These are phyloP conservation scores for Termitomyces bulborhizus DNA, from an alignment of 768 basidiomycete species.

Conservation along the genomic window DNA sequence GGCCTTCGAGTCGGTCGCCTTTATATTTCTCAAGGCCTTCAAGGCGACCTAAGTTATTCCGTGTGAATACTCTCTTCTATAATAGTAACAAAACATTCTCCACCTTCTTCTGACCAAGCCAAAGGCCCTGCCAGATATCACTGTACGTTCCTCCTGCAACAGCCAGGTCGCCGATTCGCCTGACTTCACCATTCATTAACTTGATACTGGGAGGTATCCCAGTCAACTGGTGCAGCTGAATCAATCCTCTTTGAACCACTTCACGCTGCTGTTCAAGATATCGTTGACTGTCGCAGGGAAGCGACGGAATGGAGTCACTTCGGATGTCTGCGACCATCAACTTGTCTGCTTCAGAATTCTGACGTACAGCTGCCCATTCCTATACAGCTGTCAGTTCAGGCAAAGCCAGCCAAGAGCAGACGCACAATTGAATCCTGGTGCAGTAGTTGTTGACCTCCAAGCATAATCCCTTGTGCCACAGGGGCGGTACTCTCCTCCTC, in stretches of 20 bases:
- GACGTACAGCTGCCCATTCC: constrained; percentile 24
- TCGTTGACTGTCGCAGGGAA: constrained; percentile 22
- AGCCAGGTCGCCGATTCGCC: constrained; percentile 29
- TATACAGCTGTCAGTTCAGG: constrained; percentile 6
- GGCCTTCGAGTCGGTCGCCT: constrained; percentile 34
- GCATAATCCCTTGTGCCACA: constrained; percentile 44
- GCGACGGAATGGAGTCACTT: constrained; percentile 16
- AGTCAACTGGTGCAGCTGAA: constrained; percentile 42
- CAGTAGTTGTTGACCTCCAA: constrained; percentile 41
- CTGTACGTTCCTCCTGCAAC: constrained; percentile 48
- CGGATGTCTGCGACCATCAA: constrained; percentile 7
- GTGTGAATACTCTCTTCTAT: neutral
- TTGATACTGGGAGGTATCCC: constrained; percentile 50
- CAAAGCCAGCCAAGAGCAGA: neutral
- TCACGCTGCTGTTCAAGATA: constrained; percentile 40
- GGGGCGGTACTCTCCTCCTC: constrained; percentile 22
- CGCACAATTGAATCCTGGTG: constrained; percentile 2
- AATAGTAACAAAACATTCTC: neutral
- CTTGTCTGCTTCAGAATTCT: constrained; percentile 4
- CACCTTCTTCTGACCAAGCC: constrained; percentile 51
- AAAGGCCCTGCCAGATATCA: constrained; percentile 47
- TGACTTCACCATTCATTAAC: constrained; percentile 47
- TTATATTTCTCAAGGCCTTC: constrained; percentile 45
- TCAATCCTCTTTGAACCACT: constrained; percentile 37
- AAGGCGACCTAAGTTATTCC: constrained; percentile 44